Evolutionary conservation across 768 basidiomycete genomes (phyloP).

Genomic region (Pisolithus orientalis): DNA sequence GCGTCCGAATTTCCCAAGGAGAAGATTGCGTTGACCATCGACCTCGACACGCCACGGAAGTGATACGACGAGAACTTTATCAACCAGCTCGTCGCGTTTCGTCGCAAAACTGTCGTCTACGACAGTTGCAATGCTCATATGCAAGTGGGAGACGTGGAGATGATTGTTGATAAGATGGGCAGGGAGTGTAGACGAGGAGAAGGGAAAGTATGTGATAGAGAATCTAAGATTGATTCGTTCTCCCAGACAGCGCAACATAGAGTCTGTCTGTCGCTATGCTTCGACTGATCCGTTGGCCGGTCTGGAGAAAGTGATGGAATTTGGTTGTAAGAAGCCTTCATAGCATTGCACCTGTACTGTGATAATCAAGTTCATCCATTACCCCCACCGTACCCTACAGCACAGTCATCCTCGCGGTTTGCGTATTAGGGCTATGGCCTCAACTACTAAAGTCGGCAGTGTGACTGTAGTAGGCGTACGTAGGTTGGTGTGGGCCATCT

Average conservation of each 20-base stretch:
- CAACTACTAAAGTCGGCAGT: no score
- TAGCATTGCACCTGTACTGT: no score
- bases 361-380: no score
- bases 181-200: constrained; percentile 28
- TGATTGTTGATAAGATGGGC: constrained; percentile 46
- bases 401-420: no score
- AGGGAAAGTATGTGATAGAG: constrained; percentile 66
- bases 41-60: constrained; percentile 77
- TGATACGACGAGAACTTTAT: constrained; percentile 84
- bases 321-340: no score
- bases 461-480: no score
- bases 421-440: no score
- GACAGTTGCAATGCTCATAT: constrained; percentile 96
- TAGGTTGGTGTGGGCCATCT: no score
- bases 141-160: constrained; percentile 82
- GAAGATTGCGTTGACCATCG: constrained; percentile 67
- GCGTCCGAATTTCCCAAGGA: constrained; percentile 60
- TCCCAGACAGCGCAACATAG: constrained; percentile 93
- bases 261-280: constrained; percentile 63
- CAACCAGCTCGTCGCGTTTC: constrained; percentile 66
- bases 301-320: no score
- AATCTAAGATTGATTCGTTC: constrained; percentile 92
- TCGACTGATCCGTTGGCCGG: constrained; percentile 31
- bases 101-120: constrained; percentile 69
- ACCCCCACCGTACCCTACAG: no score